Percentiles rank a stretch among this genome's conserved stretches.
phyloP scores from a whole-genome alignment of 768 basidiomycete genomes.

The Flagelloscypha sp. region DNA sequence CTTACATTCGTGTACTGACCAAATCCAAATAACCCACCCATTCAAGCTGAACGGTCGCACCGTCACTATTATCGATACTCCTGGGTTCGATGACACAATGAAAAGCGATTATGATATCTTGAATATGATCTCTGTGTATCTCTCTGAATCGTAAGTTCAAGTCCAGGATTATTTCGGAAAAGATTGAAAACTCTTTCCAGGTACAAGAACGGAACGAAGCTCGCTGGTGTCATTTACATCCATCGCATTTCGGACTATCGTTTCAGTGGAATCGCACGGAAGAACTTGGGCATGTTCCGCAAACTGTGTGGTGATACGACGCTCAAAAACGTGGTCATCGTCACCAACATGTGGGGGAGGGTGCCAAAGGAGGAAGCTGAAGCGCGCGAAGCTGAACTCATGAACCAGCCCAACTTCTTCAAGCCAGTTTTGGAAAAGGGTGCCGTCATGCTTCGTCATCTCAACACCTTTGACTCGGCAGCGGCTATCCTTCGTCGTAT shows the following conservation, averaged over 20 bases:
- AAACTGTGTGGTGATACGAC: conserved; percentile 43
- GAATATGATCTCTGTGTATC: conserved; percentile 22
- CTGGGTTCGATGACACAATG: conserved; percentile 35
- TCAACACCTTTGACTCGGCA: conserved; percentile 21
- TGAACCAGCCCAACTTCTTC: conserved; percentile 29
- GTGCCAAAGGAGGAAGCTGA: conserved; percentile 30
- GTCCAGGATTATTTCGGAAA: not conserved
- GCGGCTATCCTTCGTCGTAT: conserved; percentile 22
- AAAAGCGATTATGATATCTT: conserved; percentile 27
- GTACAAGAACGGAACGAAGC: conserved; percentile 26
- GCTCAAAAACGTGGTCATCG: conserved; percentile 42
- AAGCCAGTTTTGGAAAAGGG: conserved; percentile 31
- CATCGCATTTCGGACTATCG: conserved; percentile 46
- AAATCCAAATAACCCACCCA: conserved; percentile 19
- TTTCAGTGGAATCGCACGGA: conserved; percentile 41
- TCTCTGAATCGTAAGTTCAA: conserved; percentile 13
- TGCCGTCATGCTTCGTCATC: conserved; percentile 26
- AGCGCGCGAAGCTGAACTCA: conserved; percentile 38
- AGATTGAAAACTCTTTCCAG: conserved; percentile 11
- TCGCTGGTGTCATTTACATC: conserved; percentile 47
- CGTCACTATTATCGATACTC: conserved; percentile 33
- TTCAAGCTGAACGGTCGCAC: conserved; percentile 23
- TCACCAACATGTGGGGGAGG: conserved; percentile 47
- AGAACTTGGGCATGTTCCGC: conserved; percentile 44
- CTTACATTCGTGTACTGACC: conserved; percentile 30